Percentiles rank a stretch among this genome's conserved stretches.
Evolutionary conservation across 2,329 filamentous ascomycete species (phyloP).

Genomic region (Colletotrichum limetticola): DNA sequence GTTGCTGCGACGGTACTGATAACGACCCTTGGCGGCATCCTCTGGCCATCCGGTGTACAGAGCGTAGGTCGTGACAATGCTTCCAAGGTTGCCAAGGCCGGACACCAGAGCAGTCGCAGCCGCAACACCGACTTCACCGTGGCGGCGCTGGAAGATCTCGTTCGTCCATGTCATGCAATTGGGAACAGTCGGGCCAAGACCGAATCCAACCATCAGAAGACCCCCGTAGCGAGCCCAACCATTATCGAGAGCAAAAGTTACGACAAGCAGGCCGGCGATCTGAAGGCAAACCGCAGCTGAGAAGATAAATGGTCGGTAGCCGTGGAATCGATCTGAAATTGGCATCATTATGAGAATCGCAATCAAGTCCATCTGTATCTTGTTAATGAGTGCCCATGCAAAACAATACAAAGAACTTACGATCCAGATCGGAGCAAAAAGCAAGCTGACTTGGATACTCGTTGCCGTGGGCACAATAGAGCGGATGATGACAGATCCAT

Average conservation of each 20-base stretch:
- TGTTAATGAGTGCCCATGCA: not conserved
- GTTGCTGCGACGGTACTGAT: slow-evolving; percentile 85
- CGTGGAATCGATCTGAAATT: slow-evolving; percentile 87
- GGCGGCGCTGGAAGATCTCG: slow-evolving; percentile 88
- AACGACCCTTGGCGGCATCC: slow-evolving; percentile 74
- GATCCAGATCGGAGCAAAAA: slow-evolving; percentile 94
- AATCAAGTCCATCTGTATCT: slow-evolving; percentile 77
- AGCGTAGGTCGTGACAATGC: slow-evolving; percentile 88
- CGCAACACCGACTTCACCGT: slow-evolving; percentile 91
- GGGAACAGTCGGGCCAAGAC: slow-evolving; percentile 88
- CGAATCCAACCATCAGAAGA: slow-evolving; percentile 90
- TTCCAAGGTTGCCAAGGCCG: slow-evolving; percentile 86
- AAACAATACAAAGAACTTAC: slow-evolving; percentile 58
- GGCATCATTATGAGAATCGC: slow-evolving; percentile 89
- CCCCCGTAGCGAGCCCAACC: slow-evolving; percentile 90
- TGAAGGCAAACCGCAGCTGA: slow-evolving; percentile 79
- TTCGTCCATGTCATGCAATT: slow-evolving; percentile 96
- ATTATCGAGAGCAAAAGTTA: slow-evolving; percentile 76
- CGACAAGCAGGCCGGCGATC: slow-evolving; percentile 82
- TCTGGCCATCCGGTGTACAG: slow-evolving; percentile 88
- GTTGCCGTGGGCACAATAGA: slow-evolving; percentile 80
- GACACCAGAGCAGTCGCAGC: slow-evolving; percentile 88
- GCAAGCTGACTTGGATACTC: slow-evolving; percentile 79
- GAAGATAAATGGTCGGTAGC: slow-evolving; percentile 83
- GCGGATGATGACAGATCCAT: slow-evolving; percentile 87